These are phyloP conservation scores for Sarcodon aspratus DNA, from an alignment of 768 basidiomycete genomes.

Conservation along the genomic window DNA sequence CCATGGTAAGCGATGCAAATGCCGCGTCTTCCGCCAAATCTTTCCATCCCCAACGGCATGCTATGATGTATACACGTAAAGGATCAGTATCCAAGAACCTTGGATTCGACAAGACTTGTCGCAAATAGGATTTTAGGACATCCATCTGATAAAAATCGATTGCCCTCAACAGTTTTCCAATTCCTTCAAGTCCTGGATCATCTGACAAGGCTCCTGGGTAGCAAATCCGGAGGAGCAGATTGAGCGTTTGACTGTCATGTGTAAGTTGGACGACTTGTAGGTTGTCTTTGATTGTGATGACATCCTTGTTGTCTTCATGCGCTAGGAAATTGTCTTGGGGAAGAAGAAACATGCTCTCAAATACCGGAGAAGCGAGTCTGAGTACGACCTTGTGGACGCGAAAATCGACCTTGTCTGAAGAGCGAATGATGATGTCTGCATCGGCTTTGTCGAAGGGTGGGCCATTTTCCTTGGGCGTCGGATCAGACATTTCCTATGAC, in stretches of 20 bases:
- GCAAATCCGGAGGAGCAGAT: constrained; percentile 9
- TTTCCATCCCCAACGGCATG: constrained; percentile 1
- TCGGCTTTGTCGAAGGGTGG: constrained; percentile 8
- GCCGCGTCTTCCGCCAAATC: neutral
- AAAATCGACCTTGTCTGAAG: constrained; percentile 3
- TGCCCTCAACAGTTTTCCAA: constrained; percentile 22
- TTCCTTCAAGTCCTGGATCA: constrained; percentile 29
- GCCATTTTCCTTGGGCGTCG: too few species aligned
- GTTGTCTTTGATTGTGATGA: neutral
- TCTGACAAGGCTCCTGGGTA: constrained; percentile 19
- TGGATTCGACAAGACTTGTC: constrained; percentile 22
- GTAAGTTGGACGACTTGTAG: constrained; percentile 6
- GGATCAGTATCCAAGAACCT: constrained; percentile 12
- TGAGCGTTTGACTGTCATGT: constrained; percentile 8
- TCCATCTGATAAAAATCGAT: neutral
- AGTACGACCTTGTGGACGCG: constrained; percentile 5
- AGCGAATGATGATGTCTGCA: constrained; percentile 6
- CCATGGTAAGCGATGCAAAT: too few species aligned
- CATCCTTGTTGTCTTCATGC: neutral
- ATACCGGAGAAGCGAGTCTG: constrained; percentile 3
- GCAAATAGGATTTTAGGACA: neutral
- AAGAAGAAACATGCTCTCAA: neutral
- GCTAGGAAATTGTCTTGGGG: constrained; percentile 1
- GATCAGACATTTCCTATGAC: too few species aligned
- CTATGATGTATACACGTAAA: constrained; percentile 6